phyloP scores from a whole-genome alignment of 2,329 filamentous ascomycete genomes.

The Decorospora gaudefroyi region DNA sequence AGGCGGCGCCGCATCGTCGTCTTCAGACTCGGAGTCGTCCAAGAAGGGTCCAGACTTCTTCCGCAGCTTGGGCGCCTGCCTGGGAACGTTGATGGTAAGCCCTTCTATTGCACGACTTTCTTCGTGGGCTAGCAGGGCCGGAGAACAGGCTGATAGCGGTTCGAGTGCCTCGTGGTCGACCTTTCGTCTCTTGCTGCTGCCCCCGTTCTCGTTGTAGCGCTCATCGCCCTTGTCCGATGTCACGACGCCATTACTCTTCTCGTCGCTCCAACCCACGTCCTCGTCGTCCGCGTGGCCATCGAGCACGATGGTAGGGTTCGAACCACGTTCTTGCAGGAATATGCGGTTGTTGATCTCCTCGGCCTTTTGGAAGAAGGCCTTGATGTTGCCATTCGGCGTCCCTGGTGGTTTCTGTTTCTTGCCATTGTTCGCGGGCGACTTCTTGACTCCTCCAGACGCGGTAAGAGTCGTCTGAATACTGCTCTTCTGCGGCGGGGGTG shows the following conservation, averaged over 20 bases:
- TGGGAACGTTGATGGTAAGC: slow-evolving; percentile 11
- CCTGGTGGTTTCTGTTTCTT: slow-evolving; percentile 48
- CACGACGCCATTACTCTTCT: slow-evolving; percentile 21
- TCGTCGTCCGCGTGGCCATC: slow-evolving; percentile 32
- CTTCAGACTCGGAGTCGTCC: slow-evolving; percentile 69
- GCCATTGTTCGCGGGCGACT: slow-evolving; percentile 36
- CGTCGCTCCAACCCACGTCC: slow-evolving; percentile 41
- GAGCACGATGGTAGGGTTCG: slow-evolving; percentile 25
- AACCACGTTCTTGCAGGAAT: slow-evolving; percentile 43
- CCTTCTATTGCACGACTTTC: slow-evolving; percentile 12
- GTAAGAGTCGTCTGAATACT: slow-evolving; percentile 44
- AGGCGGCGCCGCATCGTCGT: slow-evolving; percentile 35
- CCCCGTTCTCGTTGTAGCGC: slow-evolving; percentile 52
- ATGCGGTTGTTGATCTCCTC: slow-evolving; percentile 49
- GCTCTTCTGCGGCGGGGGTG: slow-evolving; percentile 28
- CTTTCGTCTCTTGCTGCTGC: slow-evolving; percentile 52
- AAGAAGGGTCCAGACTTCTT: slow-evolving; percentile 66
- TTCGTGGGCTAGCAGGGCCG: slow-evolving; percentile 29
- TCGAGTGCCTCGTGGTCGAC: slow-evolving; percentile 36
- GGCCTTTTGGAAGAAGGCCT: slow-evolving; percentile 60
- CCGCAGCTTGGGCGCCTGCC: slow-evolving; percentile 23
- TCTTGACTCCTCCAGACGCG: slow-evolving; percentile 38
- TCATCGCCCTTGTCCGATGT: slow-evolving; percentile 28
- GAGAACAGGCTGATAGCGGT: slow-evolving; percentile 48
- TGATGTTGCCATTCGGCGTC: slow-evolving; percentile 57